Percentiles rank a stretch among this genome's conserved stretches.
These are phyloP conservation scores for Peterozyma toletana DNA, from an alignment of 805 yeast genomes.

Conservation along the genomic window DNA sequence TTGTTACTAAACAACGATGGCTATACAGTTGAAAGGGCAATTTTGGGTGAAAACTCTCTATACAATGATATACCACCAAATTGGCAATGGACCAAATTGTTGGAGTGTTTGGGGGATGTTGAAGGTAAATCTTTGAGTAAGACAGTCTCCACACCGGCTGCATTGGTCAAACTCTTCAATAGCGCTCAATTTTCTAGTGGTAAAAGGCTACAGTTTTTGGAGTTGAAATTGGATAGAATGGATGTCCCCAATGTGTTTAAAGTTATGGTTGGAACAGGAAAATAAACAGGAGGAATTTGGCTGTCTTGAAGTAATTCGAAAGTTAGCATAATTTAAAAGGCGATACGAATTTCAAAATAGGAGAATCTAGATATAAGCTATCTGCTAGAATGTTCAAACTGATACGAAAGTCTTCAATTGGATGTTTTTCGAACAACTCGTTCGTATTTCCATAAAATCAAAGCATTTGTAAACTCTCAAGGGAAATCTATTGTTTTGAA, in stretches of 20 bases:
- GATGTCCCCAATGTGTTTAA: constrained; percentile 58
- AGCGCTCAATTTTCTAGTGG: constrained; percentile 23
- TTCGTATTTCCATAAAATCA: too few relatives aligned
- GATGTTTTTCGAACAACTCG: too few relatives aligned
- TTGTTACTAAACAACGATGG: constrained; percentile 43
- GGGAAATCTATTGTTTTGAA: too few relatives aligned
- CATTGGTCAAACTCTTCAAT: constrained; percentile 25
- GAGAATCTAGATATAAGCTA: too few relatives aligned
- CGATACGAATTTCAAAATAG: too few relatives aligned
- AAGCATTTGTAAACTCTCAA: too few relatives aligned
- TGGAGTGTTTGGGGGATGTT: constrained; percentile 60
- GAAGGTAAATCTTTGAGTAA: constrained; percentile 23
- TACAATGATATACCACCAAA: constrained; percentile 40
- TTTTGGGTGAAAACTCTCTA: constrained; percentile 39
- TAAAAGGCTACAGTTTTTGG: constrained; percentile 43
- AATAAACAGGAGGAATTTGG: background rate
- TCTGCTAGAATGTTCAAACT: too few relatives aligned
- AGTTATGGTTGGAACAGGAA: constrained; percentile 16
- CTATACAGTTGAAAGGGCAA: constrained; percentile 43
- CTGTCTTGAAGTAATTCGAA: background rate
- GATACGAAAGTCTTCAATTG: too few relatives aligned
- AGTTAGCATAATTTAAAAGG: too few relatives aligned
- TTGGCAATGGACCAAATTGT: constrained; percentile 65
- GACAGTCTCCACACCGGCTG: constrained; percentile 28
- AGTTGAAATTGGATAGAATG: constrained; percentile 48